Base-by-base conservation (phyloP, 2,329 filamentous ascomycete species). In the Fusarium setosum region DNA sequence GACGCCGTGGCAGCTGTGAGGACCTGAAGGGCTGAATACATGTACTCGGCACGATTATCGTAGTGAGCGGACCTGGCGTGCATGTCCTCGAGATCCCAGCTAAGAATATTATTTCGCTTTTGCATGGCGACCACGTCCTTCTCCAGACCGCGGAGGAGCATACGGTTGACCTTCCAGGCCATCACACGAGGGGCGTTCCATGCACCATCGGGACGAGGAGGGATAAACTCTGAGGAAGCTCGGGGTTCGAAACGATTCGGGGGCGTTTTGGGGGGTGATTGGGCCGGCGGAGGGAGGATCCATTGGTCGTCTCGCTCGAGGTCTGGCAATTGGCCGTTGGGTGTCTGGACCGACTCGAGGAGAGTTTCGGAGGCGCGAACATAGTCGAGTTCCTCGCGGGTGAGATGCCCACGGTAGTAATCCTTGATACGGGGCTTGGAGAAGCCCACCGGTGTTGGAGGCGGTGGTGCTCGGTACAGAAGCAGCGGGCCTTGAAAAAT, bases 1-100 rank as follows among this genome's bases (percentile, higher is more conserved):
- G 87, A 89, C 4, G 87, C 87, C 17, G 87, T 87, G 68, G 84
- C 84, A 9, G 88, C 87, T 6, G 87, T 88, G 74, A 88, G 80
- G 67, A 88, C 75, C 69, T 88, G 86, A 20, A 88, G 80, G 73
- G 87, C 88, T 6, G 84, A 86, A 76, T 86, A 89, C 57, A 86
- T 79, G 77, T 86, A 86, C 74, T 90, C 88, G 69, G 84, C 82
- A 64, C 85, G 83, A 76, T 90, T 90, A 72, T 88, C 83, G 73
- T 84, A 90, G 70, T 88, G 86, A n/a, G 80, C 75, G 9, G 86
- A 86, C 26, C 80, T 81, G 5, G 84, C 85, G 67, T 90, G 83
- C 74, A 84, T 81, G 56, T 82, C 81, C 23, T 80, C 76, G 21
- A 85, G 72, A 53, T 84, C 79, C 66, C 86, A 45, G 80, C 82